Evolutionary conservation across 148 eudicot species (phyloP).

Genomic region (Salicornia ramosissima): DNA sequence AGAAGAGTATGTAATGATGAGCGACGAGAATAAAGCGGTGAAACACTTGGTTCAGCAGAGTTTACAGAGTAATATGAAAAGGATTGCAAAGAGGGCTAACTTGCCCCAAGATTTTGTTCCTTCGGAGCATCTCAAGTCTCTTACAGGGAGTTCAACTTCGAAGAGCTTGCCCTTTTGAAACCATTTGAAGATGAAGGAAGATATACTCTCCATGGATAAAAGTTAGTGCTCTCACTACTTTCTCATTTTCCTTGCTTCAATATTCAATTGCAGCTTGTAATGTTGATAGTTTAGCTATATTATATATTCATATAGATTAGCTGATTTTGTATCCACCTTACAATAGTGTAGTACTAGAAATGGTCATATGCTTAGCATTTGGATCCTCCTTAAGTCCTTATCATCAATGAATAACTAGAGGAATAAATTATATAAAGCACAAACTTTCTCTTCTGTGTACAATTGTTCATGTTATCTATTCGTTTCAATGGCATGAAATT

Average conservation of each 20-base stretch:
- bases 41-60: constrained; percentile 88
- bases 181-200: constrained; percentile 18
- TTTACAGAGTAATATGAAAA: constrained; percentile 82
- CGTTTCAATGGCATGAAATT: constrained; percentile 1
- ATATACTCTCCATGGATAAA: constrained; percentile 12
- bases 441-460: not conserved
- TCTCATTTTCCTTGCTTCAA: constrained; percentile 1
- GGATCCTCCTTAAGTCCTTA: constrained; percentile 18
- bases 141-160: constrained; percentile 65
- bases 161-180: constrained; percentile 91
- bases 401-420: constrained; percentile 16
- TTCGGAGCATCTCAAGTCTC: constrained; percentile 75
- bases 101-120: constrained; percentile 85
- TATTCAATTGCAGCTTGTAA: constrained; percentile 12
- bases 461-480: not conserved
- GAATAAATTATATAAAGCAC: constrained; percentile 6
- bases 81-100: constrained; percentile 87
- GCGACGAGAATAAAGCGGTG: constrained; percentile 86
- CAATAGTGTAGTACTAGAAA: constrained; percentile 20
- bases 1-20: constrained; percentile 62
- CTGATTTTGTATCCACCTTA: not conserved
- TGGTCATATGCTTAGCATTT: constrained; percentile 23
- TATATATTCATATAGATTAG: constrained; percentile 14
- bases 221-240: constrained; percentile 18
- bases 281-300: constrained; percentile 14